phyloP scores from a whole-genome alignment of 768 basidiomycete genomes.

The Rhodotorula taiwanensis region DNA sequence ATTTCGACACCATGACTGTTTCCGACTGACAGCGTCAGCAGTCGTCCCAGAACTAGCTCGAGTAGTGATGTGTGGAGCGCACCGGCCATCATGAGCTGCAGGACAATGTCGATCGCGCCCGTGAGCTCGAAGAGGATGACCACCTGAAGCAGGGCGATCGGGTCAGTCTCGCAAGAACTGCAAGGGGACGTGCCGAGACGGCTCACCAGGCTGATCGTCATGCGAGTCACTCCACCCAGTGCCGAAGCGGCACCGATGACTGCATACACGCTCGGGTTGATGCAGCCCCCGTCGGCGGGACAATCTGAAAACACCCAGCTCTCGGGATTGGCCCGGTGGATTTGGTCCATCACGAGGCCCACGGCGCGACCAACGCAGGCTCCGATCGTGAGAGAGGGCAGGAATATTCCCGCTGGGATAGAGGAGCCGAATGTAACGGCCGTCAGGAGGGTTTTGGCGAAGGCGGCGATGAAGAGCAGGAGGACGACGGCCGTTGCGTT shows the following conservation, averaged over 20 bases:
- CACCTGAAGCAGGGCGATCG: too few relatives aligned
- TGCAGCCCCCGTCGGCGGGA: slow-evolving; percentile 57
- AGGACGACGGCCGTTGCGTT: slow-evolving; percentile 58
- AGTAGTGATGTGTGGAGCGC: slow-evolving; percentile 67
- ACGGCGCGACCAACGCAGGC: slow-evolving; percentile 85
- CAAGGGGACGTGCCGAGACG: background rate
- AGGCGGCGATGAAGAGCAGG: slow-evolving; percentile 65
- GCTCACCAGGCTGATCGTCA: slow-evolving; percentile 61
- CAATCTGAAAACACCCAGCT: slow-evolving; percentile 63
- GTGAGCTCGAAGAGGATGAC: slow-evolving; percentile 89
- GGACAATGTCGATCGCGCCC: slow-evolving; percentile 81
- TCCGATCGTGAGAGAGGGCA: slow-evolving; percentile 88
- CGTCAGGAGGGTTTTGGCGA: slow-evolving; percentile 73
- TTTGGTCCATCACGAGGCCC: slow-evolving; percentile 70
- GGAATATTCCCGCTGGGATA: slow-evolving; percentile 88
- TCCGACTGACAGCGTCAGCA: too few relatives aligned
- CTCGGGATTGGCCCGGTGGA: slow-evolving; percentile 61
- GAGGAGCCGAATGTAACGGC: slow-evolving; percentile 90
- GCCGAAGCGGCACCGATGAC: slow-evolving; percentile 76
- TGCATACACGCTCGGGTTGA: slow-evolving; percentile 63
- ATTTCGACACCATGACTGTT: slow-evolving; percentile 81
- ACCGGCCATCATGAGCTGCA: slow-evolving; percentile 41
- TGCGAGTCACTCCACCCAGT: slow-evolving; percentile 85
- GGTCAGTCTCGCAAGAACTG: background rate
- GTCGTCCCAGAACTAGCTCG: slow-evolving; percentile 20